phyloP scores from a whole-genome alignment of 495 filamentous ascomycete species.

The Zalerion maritima region DNA sequence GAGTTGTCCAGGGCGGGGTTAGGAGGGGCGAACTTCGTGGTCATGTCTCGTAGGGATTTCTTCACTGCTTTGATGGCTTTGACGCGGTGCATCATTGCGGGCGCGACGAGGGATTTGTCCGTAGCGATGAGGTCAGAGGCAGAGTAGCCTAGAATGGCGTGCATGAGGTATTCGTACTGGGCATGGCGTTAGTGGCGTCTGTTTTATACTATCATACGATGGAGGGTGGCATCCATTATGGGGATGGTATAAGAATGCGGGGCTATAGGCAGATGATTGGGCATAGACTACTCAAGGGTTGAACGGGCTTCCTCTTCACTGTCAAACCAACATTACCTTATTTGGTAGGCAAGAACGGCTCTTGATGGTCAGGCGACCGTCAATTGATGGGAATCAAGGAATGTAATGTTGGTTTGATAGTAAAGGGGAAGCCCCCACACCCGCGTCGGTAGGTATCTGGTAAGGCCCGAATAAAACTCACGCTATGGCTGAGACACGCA shows the following conservation, averaged over 20 bases:
- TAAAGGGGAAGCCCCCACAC: constrained; percentile 1
- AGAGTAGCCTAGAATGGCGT: constrained; percentile 42
- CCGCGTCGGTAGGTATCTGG: background rate
- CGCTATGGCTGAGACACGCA: constrained; percentile 41
- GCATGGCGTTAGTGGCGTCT: no score
- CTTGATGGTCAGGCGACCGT: no score
- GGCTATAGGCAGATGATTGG: no score
- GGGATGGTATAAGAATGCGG: background rate
- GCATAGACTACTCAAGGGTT: no score
- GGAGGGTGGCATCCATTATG: no score
- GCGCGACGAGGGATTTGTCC: constrained; percentile 14
- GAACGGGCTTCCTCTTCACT: no score
- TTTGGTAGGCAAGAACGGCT: no score
- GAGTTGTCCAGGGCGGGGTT: background rate
- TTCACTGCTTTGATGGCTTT: constrained; percentile 43
- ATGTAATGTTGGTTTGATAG: constrained; percentile 15
- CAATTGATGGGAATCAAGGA: no score
- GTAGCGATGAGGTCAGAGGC: constrained; percentile 35
- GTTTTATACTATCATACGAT: no score
- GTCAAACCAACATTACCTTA: no score
- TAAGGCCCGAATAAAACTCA: constrained; percentile 11
- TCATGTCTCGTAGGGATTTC: constrained; percentile 22
- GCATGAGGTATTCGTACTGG: constrained; percentile 40
- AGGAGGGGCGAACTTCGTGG: constrained; percentile 11
- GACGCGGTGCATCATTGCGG: constrained; percentile 38